Base-by-base conservation (phyloP, 176 grass and related monocot genomes). In the Hyparrhenia diplandra region DNA sequence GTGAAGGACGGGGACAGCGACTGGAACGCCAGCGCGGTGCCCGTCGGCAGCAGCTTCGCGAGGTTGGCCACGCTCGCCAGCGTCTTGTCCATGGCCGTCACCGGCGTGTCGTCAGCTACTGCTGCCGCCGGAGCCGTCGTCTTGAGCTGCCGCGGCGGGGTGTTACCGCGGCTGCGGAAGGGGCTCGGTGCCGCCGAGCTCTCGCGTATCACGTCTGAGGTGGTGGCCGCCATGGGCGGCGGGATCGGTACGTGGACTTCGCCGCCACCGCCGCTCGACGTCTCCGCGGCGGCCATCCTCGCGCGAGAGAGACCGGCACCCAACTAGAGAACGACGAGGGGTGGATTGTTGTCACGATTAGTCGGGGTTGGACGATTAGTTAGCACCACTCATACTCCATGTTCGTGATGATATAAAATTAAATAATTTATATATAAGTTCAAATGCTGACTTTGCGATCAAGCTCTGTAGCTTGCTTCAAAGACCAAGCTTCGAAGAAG, bases 391-490 rank as follows among this genome's bases (percentile, higher is more conserved):
- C 40, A 46, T 34, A 46, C 40, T 47, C 69, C 41, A 71, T 46
- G 24, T 10, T 14, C 40, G 8, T 42, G n/a, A 7, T 42, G n/a
- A 14, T 20, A 60, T 28, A 77, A 29, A 21, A 41, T 27, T 64
- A 78, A 46, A 27, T 25, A n/a, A 14, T 43, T n/a, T n/a, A n/a
- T n/a, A n/a, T n/a, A n/a, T 45, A 27, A 8, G 23, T 30, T 8
- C 58, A 64, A 47, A 47, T 42, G 45, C 60, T 34, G 64, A 47
- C 76, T 13, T 34, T 46, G 11, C 61, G 28, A 78, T 23, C 5
- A 78, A 78, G 60, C n/a, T n/a, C 8, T 78, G 31, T 64, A 32
- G 59, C 25, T 78, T 78, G 60, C 76, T 78, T 78, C 17, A 8
- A 34, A 32, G 76, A 66, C 60, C 76, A 65, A 49, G 0, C 61